Evolutionary conservation across 805 yeast genomes (phyloP).

Genomic region (Metschnikowia lunata): DNA sequence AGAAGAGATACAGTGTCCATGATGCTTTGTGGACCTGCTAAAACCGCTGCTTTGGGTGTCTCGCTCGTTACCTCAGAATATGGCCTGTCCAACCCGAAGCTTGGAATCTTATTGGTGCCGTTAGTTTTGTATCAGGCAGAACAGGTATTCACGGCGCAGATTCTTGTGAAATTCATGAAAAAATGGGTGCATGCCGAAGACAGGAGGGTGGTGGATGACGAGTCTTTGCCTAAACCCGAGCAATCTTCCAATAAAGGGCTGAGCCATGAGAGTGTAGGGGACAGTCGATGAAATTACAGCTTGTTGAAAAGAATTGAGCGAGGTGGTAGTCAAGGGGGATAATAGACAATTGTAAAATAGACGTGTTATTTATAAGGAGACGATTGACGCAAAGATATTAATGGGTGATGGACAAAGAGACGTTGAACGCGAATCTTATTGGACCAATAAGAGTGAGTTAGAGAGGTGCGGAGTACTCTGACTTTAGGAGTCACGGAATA

Average conservation of each 20-base stretch:
- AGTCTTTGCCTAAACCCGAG: constrained; percentile 10
- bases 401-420: too few species aligned
- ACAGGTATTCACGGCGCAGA: constrained; percentile 79
- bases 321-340: background rate
- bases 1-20: constrained; percentile 71
- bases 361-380: too few species aligned
- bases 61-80: constrained; percentile 78
- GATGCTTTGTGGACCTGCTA: constrained; percentile 88
- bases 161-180: constrained; percentile 61
- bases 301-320: too few species aligned
- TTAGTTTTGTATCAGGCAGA: constrained; percentile 83
- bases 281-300: background rate
- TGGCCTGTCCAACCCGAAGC: constrained; percentile 53
- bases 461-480: too few species aligned
- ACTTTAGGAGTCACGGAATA: too few species aligned
- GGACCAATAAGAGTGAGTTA: too few species aligned
- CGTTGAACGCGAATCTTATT: too few species aligned
- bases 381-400: too few species aligned
- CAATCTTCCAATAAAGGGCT: constrained; percentile 1
- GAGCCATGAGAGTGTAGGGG: constrained; percentile 2
- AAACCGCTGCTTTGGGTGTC: constrained; percentile 89
- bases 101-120: constrained; percentile 75
- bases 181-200: constrained; percentile 57
- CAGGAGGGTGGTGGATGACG: constrained; percentile 12
- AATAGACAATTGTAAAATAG: too few species aligned